These are phyloP conservation scores for Toxoplasma gondii DNA, from an alignment of 169 alveolate genomes.

Conservation along the genomic window DNA sequence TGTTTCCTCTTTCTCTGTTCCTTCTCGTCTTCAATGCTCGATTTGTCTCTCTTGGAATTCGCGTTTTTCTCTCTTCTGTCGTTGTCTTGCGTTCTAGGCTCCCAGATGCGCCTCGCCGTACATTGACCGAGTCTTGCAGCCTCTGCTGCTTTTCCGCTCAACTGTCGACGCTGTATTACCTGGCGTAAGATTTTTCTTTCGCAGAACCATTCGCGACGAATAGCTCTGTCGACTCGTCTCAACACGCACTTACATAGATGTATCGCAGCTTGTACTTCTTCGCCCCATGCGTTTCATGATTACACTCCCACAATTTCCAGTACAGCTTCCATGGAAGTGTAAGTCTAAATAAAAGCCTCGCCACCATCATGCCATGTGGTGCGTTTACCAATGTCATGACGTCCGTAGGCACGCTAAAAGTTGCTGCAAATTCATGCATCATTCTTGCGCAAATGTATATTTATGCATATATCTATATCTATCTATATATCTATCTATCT, in stretches of 20 bases:
- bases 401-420: too few species aligned
- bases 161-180: neutral
- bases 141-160: neutral
- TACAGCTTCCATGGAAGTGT: neutral
- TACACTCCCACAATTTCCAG: neutral
- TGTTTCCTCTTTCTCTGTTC: too few species aligned
- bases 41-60: too few species aligned
- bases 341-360: too few species aligned
- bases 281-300: neutral
- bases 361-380: too few species aligned
- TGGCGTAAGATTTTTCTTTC: neutral
- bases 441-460: too few species aligned
- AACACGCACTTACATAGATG: neutral
- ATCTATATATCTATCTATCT: too few species aligned
- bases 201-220: neutral
- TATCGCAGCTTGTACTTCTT: neutral
- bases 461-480: too few species aligned
- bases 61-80: too few species aligned
- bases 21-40: too few species aligned
- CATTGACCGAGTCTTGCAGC: neutral
- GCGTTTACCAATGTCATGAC: too few species aligned
- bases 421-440: too few species aligned
- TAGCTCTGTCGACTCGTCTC: neutral
- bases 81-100: neutral
- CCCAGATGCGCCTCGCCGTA: slow-evolving; percentile 31